Conservation (phyloP, 1,139 yeast species). For the Torulaspora pretoriensis region DNA sequence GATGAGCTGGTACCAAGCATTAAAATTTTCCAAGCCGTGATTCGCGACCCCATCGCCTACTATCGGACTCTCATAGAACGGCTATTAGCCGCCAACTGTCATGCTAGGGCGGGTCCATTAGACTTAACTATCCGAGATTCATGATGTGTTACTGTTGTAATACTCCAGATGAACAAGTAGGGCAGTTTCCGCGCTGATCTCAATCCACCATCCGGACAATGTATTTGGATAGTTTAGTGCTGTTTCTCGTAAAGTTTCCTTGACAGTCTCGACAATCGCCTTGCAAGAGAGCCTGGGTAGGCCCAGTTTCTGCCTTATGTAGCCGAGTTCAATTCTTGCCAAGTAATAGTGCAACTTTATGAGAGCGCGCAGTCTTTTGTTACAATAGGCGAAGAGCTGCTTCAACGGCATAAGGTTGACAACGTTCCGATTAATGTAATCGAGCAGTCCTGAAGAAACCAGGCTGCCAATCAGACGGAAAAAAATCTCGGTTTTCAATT, state of each 20-base stretch:
- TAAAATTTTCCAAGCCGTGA: constrained; percentile 12
- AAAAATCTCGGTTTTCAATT: constrained; percentile 12
- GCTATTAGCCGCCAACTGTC: background rate
- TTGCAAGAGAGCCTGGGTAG: constrained; percentile 11
- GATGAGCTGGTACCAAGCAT: constrained; percentile 9
- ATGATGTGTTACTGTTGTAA: background rate
- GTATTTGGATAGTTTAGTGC: constrained; percentile 6
- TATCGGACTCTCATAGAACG: background rate
- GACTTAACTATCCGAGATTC: too few species aligned
- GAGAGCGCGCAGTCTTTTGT: constrained; percentile 15
- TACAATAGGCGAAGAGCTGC: constrained; percentile 15
- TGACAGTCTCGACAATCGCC: constrained; percentile 20
- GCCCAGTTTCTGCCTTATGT: constrained; percentile 13
- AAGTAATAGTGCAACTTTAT: constrained; percentile 18
- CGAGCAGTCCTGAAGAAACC: constrained; percentile 6
- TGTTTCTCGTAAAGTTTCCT: constrained; percentile 13
- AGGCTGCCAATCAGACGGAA: constrained; percentile 5
- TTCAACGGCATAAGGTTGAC: constrained; percentile 14
- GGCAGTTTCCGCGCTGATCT: constrained; percentile 13
- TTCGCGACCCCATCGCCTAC: constrained; percentile 3
- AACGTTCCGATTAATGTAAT: constrained; percentile 6
- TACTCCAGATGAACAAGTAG: constrained; percentile 20
- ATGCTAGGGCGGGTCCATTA: too few species aligned
- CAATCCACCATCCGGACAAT: constrained; percentile 26
- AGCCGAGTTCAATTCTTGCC: constrained; percentile 15